Conservation (phyloP, 768 basidiomycete genomes). For the Cystobasidium tubakii region DNA sequence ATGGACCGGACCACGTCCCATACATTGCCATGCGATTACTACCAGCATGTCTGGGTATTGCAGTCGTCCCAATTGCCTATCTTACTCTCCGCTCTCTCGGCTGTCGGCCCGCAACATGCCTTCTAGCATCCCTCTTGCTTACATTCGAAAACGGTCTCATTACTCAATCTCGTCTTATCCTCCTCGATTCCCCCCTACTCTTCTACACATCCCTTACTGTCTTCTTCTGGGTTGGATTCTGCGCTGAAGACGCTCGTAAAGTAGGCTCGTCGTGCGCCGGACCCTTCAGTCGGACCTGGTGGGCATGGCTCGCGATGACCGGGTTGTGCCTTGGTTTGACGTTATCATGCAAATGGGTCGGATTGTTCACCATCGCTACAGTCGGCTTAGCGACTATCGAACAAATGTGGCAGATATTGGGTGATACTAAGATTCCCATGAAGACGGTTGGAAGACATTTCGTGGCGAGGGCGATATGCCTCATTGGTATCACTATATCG, state of each 20-base stretch:
- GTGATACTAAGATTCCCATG: slow-evolving; percentile 73
- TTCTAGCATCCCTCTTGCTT: slow-evolving; percentile 82
- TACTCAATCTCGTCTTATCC: slow-evolving; percentile 92
- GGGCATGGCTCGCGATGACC: slow-evolving; percentile 80
- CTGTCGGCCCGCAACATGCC: slow-evolving; percentile 82
- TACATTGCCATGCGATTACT: slow-evolving; percentile 96
- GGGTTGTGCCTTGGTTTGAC: slow-evolving; percentile 89
- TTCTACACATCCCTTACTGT: slow-evolving; percentile 91
- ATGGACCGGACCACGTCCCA: slow-evolving; percentile 66
- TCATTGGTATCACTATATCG: slow-evolving; percentile 72
- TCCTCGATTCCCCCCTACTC: slow-evolving; percentile 94
- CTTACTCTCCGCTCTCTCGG: slow-evolving; percentile 88
- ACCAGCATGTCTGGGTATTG: slow-evolving; percentile 82
- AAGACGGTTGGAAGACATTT: slow-evolving; percentile 76
- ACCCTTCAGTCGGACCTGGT: slow-evolving; percentile 82
- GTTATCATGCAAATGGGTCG: slow-evolving; percentile 94
- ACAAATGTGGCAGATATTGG: slow-evolving; percentile 84
- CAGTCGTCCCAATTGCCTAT: slow-evolving; percentile 82
- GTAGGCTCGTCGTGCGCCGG: slow-evolving; percentile 45
- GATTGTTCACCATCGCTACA: slow-evolving; percentile 93
- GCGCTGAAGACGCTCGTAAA: slow-evolving; percentile 58
- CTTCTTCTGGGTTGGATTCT: slow-evolving; percentile 83
- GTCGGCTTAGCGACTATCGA: slow-evolving; percentile 74
- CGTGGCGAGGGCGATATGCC: slow-evolving; percentile 75
- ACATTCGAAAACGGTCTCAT: slow-evolving; percentile 94